Evolutionary conservation across 208 protist genomes (phyloP), one percentile per base, ranked within the genome.

Genomic region (Eutreptiella sp.): DNA sequence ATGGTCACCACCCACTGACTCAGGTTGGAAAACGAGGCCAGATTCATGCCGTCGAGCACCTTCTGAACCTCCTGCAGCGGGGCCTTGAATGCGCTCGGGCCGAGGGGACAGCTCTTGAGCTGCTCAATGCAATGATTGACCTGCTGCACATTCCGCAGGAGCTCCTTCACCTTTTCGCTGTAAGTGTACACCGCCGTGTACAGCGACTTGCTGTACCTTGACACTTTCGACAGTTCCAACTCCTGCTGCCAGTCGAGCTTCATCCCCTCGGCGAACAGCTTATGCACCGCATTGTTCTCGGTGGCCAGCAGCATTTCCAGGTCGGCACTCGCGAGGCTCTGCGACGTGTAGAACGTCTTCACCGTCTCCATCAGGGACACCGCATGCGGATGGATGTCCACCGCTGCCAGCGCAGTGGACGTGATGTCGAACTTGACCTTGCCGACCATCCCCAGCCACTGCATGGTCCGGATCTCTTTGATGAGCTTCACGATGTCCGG

Each of bases 391-490:
- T 85, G 88, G 0, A 84, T 50, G 41, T 78, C 47, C 48, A 66
- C 46, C 9, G 70, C 74, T 24, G 11, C 48, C 3, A 21, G 55
- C 11, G 75, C 59, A 19, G 63, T 35, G n/a, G 71, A 58, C 29
- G 42, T 45, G 24, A 87, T 75, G n/a, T 63, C 38, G 0, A 75
- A 50, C 23, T 73, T 73, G 16, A 86, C 76, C 53, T 64, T 42
- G 46, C 9, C 21, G 19, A 60, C 11, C 1, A 83, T 86, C 14
- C 66, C 77, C 0, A 88, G 31, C 35, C 47, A 75, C 19, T 72
- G 47, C 0, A 92, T 53, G 66, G 78, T 83, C 43, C 79, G 52
- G 4, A 85, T 71, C 54, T 89, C 84, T 62, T 90, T 90, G 53
- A 87, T 85, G 4, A 89, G 59, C n/a, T 48, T 79, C 24, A 84